Evolutionary conservation across 2,329 filamentous ascomycete species (phyloP).

Genomic region (Ambrosiella beaveri): DNA sequence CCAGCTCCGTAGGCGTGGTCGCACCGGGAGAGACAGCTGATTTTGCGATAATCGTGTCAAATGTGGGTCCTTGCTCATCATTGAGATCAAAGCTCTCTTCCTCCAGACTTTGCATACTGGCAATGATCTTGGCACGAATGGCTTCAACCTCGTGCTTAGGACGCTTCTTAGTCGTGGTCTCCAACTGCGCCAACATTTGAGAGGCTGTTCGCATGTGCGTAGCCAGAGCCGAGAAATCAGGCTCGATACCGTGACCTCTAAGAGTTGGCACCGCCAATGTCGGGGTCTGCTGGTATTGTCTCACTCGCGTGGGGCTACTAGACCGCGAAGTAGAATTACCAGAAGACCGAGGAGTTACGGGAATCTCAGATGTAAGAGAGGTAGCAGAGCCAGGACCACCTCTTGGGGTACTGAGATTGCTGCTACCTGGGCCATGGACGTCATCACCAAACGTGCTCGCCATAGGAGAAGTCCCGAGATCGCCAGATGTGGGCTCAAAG

Average conservation of each 20-base stretch:
- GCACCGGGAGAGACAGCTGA: constrained; percentile 35
- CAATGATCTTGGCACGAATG: constrained; percentile 73
- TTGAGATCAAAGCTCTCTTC: constrained; percentile 70
- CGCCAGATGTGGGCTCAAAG: constrained; percentile 65
- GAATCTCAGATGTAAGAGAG: constrained; percentile 30
- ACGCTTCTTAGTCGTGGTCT: constrained; percentile 63
- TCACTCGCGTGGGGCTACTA: constrained; percentile 41
- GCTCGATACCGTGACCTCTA: constrained; percentile 43
- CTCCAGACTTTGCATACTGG: constrained; percentile 75
- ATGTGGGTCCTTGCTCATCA: constrained; percentile 54
- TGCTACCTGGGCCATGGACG: constrained; percentile 14
- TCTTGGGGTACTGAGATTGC: background rate
- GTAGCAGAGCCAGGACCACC: constrained; percentile 39
- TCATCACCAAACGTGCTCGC: constrained; percentile 41
- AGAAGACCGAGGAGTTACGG: constrained; percentile 46
- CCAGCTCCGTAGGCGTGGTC: constrained; percentile 10
- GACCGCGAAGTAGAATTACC: constrained; percentile 51
- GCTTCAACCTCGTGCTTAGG: constrained; percentile 67
- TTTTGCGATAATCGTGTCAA: constrained; percentile 68
- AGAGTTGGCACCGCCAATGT: constrained; percentile 22
- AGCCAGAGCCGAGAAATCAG: constrained; percentile 65
- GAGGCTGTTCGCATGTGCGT: constrained; percentile 79
- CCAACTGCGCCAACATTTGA: constrained; percentile 71
- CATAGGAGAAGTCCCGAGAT: constrained; percentile 57
- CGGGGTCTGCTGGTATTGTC: constrained; percentile 28